Percentiles rank a stretch among this genome's conserved stretches.
These are phyloP conservation scores for Darksidea phi DNA, from an alignment of 495 filamentous ascomycete genomes.

Conservation along the genomic window DNA sequence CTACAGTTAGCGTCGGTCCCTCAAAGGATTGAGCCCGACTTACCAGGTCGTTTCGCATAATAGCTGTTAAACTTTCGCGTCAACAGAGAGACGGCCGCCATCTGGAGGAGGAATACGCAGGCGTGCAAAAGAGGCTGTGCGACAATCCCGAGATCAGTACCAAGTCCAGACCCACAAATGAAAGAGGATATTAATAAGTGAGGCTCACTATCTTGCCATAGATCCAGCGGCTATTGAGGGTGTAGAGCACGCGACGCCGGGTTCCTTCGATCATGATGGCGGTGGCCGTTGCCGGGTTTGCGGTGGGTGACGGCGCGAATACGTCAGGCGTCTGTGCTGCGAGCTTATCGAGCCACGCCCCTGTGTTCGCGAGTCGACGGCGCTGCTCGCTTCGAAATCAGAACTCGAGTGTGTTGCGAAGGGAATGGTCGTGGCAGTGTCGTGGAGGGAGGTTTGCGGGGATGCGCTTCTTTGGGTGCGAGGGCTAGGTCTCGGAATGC, in stretches of 20 bases:
- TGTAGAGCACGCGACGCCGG: constrained; percentile 39
- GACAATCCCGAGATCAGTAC: constrained; percentile 6
- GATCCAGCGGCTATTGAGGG: constrained; percentile 46
- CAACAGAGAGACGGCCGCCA: constrained; percentile 77
- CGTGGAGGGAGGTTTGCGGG: no score
- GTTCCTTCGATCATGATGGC: constrained; percentile 36
- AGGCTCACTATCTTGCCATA: constrained; percentile 43
- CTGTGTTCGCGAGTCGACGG: no score
- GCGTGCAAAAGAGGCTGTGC: constrained; percentile 80
- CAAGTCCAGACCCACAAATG: background rate
- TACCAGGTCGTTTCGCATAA: constrained; percentile 84
- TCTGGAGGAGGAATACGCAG: constrained; percentile 82
- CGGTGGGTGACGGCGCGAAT: no score
- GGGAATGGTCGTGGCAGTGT: no score
- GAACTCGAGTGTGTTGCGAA: no score
- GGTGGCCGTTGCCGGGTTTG: background rate
- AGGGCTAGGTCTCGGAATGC: no score
- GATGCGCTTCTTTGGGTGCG: no score
- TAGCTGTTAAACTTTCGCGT: constrained; percentile 87
- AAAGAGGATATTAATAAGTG: background rate
- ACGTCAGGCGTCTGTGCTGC: no score
- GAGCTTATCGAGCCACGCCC: no score
- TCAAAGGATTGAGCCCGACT: constrained; percentile 11
- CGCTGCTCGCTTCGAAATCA: no score
- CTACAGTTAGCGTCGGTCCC: constrained; percentile 37